Evolutionary conservation across 768 basidiomycete genomes (phyloP).

Genomic region (Suillus bovinus): DNA sequence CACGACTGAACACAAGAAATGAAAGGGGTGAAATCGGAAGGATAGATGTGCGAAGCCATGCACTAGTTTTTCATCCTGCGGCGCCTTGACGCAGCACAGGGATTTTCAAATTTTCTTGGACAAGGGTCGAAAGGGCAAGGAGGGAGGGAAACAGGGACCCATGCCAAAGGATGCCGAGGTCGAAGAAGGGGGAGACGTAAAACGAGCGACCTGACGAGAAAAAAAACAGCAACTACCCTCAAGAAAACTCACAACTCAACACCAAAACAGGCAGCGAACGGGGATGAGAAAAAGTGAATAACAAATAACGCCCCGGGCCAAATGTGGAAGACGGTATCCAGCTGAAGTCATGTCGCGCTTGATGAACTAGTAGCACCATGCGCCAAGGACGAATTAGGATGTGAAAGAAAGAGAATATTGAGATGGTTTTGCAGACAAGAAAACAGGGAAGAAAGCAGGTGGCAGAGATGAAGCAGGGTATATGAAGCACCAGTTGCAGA

Average conservation of each 20-base stretch:
- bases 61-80: conserved; percentile 5
- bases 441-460: background rate
- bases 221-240: background rate
- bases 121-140: conserved; percentile 1
- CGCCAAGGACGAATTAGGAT: background rate
- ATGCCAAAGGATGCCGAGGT: conserved; percentile 1
- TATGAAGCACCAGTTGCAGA: background rate
- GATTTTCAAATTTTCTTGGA: background rate
- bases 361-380: background rate
- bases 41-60: conserved; percentile 1
- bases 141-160: background rate
- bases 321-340: conserved; percentile 1
- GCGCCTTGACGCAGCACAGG: conserved; percentile 5
- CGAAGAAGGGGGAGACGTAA: background rate
- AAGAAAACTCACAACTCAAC: conserved; percentile 1
- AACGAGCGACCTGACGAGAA: conserved; percentile 1
- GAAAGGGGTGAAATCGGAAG: background rate
- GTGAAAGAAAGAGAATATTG: background rate
- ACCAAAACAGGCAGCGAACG: background rate
- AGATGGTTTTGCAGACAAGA: background rate
- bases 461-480: background rate
- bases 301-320: background rate
- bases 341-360: background rate
- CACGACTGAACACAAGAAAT: conserved; percentile 2
- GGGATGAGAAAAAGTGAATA: background rate